These are phyloP conservation scores for Zancudomyces culisetae DNA, from an alignment of 371 early-diverging fungal genomes.

Conservation along the genomic window DNA sequence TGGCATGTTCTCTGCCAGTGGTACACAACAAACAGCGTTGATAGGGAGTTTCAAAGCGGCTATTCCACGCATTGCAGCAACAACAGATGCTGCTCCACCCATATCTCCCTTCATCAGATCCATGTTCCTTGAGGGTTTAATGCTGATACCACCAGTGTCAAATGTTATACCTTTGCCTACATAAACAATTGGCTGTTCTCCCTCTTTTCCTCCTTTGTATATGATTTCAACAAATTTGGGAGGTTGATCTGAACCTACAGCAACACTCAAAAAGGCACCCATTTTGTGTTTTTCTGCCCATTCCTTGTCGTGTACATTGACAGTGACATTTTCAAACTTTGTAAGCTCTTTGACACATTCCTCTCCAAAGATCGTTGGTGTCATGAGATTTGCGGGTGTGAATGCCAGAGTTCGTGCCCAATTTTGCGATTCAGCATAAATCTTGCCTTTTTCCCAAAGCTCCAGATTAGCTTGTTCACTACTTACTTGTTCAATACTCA, in stretches of 20 bases:
- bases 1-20: slow-evolving; percentile 62
- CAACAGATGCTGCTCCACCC: slow-evolving; percentile 68
- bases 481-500: background rate
- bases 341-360: slow-evolving; percentile 34
- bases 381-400: slow-evolving; percentile 88
- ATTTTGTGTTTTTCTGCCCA: slow-evolving; percentile 72
- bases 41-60: slow-evolving; percentile 38
- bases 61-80: slow-evolving; percentile 56
- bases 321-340: slow-evolving; percentile 33
- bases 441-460: slow-evolving; percentile 39
- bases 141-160: slow-evolving; percentile 78
- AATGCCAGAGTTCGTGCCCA: slow-evolving; percentile 78
- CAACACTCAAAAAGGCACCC: slow-evolving; percentile 80
- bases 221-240: slow-evolving; percentile 71
- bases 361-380: slow-evolving; percentile 73
- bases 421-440: slow-evolving; percentile 75
- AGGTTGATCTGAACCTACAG: slow-evolving; percentile 71
- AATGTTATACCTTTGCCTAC: slow-evolving; percentile 84
- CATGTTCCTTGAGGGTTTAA: slow-evolving; percentile 69
- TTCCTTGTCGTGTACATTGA: slow-evolving; percentile 52
- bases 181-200: slow-evolving; percentile 32
- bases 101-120: slow-evolving; percentile 81
- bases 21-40: slow-evolving; percentile 48
- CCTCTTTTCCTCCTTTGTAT: slow-evolving; percentile 61
- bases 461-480: background rate